A percentile compares a stretch with the other conserved stretches of the same genome.
Evolutionary conservation across 164 flowering plant genomes (phyloP).

Genomic region (Paratinospora sagittata): DNA sequence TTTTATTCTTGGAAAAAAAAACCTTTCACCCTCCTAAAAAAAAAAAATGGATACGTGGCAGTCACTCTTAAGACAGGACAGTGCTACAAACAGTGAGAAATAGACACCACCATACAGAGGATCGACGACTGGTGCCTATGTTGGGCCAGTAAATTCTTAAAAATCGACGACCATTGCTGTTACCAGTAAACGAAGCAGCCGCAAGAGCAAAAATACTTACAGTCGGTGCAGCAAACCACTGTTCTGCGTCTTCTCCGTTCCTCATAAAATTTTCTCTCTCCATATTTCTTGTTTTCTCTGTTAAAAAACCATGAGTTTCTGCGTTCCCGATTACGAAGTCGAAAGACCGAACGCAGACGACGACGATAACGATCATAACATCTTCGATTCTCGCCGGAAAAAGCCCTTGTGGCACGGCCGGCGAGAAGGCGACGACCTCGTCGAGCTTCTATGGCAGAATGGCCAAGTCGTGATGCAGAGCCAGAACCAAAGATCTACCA

Average conservation of each 20-base stretch:
- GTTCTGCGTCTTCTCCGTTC: too few relatives aligned
- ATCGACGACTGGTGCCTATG: neutral
- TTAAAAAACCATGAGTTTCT: neutral
- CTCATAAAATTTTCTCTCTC: neutral
- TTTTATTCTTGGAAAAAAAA: too few relatives aligned
- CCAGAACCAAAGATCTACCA: constrained; percentile 40
- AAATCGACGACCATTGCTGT: neutral
- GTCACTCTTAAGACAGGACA: too few relatives aligned
- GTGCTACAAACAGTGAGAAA: too few relatives aligned
- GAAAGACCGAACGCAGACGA: neutral
- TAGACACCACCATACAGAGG: neutral
- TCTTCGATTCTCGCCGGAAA: too few relatives aligned
- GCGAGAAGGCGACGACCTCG: constrained; percentile 45
- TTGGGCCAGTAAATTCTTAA: neutral
- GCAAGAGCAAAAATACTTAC: too few relatives aligned
- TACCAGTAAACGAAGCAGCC: neutral
- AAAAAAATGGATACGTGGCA: too few relatives aligned
- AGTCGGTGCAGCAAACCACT: neutral
- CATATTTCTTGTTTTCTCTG: neutral
- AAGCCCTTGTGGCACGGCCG: neutral
- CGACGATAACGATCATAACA: neutral
- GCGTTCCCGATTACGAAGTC: constrained; percentile 4
- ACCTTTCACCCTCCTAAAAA: too few relatives aligned
- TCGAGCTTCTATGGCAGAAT: constrained; percentile 86
- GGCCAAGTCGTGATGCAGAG: constrained; percentile 68